Percentiles rank a stretch among this genome's conserved stretches.
Conservation (phyloP, 1,284 basidiomycete genomes). For the Neonothopanus nambi region DNA sequence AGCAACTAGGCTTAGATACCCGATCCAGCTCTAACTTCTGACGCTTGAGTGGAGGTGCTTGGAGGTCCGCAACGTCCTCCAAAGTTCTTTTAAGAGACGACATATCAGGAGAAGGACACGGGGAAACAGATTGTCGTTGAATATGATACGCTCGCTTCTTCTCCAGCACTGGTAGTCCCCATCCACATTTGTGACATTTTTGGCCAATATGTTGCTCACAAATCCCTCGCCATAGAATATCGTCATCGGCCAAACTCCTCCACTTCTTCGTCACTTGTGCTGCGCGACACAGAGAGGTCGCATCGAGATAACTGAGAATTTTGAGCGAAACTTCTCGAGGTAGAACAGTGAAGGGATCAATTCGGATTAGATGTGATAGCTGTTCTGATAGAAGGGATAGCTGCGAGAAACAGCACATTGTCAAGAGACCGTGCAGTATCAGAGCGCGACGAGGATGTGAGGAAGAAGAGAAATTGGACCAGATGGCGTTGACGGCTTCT, state of each 20-base stretch:
- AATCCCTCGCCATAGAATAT: slow-evolving; percentile 90
- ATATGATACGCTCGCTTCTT: slow-evolving; percentile 54
- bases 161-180: slow-evolving; percentile 94
- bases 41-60: slow-evolving; percentile 51
- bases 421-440: slow-evolving; percentile 95
- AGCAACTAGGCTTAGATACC: slow-evolving; percentile 13
- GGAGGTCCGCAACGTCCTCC: slow-evolving; percentile 28
- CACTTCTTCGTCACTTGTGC: slow-evolving; percentile 91
- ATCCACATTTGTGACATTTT: slow-evolving; percentile 96
- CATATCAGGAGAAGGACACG: slow-evolving; percentile 37
- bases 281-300: slow-evolving; percentile 92
- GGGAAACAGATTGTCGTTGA: slow-evolving; percentile 30
- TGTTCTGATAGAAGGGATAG: slow-evolving; percentile 96
- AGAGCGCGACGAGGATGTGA: slow-evolving; percentile 88
- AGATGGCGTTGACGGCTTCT: slow-evolving; percentile 88
- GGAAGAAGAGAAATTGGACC: slow-evolving; percentile 97
- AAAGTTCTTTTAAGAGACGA: slow-evolving; percentile 39
- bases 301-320: slow-evolving; percentile 91
- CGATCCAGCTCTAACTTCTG: slow-evolving; percentile 36
- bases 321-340: slow-evolving; percentile 91
- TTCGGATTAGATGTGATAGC: slow-evolving; percentile 87
- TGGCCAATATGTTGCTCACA: slow-evolving; percentile 99
- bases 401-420: slow-evolving; percentile 99
- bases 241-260: slow-evolving; percentile 92
- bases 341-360: slow-evolving; percentile 92